Evolutionary conservation across 345 rosid genomes (phyloP), one percentile per base, ranked within the genome.

Genomic region (Mallotus nudiflorus): DNA sequence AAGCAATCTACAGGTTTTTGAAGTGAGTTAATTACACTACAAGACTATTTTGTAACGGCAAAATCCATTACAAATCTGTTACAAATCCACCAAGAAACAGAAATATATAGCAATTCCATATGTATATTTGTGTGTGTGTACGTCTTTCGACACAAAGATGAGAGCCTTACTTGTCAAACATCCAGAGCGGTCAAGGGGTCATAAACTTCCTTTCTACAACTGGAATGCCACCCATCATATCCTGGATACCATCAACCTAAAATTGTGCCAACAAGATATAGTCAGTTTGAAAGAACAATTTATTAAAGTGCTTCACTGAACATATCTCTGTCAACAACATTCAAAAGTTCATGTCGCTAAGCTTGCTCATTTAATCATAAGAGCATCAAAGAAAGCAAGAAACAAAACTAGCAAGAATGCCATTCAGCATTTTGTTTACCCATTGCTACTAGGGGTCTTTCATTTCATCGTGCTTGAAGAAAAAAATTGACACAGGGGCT

Each of bases 121-220:
- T 2, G 37, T 2, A 33, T 33, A 33, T 2, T 33, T 33, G 6
- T 33, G n/a, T n/a, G n/a, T n/a, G n/a, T n/a, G 6, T 33, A 33
- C 3, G 6, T 33, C 37, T 33, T 33, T 33, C 7, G 8, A 70
- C 29, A 68, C 16, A 37, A 42, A 55, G 28, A 31, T 27, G 29
- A 54, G 29, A 75, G 61, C 57, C 44, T 82, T 75, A 91, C 99
- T 83, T 90, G 56, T 95, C 92, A 40, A n/a, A 92, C 92, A 82
- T 91, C 97, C 13, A 89, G 92, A 66, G 93, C 83, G 31, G 97
- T 88, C 82, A 85, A 67, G 49, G 99, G 99, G 76, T 94, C 97
- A 58, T 86, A 82, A 29, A 73, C 60, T 72, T 93, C 97, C 74
- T 84, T 46, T 95, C 99, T 20, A 68, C 82, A 5, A 68, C 85